Percentiles rank a stretch among this genome's conserved stretches.
These are phyloP conservation scores for Stephania japonica DNA, from an alignment of 164 flowering plant species.

Conservation along the genomic window DNA sequence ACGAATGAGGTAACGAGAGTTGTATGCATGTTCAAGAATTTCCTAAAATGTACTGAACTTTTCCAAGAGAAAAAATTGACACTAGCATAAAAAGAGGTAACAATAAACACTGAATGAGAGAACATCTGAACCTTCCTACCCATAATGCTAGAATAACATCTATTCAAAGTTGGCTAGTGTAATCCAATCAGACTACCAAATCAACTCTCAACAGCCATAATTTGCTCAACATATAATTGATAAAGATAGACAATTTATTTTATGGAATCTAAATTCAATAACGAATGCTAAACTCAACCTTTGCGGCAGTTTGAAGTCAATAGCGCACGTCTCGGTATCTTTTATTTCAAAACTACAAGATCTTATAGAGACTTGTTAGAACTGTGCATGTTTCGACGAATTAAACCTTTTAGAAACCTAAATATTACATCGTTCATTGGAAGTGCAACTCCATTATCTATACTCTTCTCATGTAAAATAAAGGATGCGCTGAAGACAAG, in stretches of 20 bases:
- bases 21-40: too few species aligned
- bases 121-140: too few species aligned
- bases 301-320: neutral
- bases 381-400: neutral
- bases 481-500: neutral
- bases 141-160: too few species aligned
- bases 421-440: neutral
- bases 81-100: too few species aligned
- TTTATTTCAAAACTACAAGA: neutral
- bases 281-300: neutral
- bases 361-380: neutral
- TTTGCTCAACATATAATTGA: neutral
- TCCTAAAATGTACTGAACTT: too few species aligned
- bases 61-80: too few species aligned
- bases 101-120: too few species aligned
- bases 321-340: neutral
- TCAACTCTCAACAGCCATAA: neutral
- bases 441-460: slow-evolving; percentile 3
- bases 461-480: neutral
- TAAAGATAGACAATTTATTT: neutral
- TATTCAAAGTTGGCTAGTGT: neutral
- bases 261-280: neutral
- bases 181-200: neutral
- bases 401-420: neutral
- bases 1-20: too few species aligned